phyloP scores from a whole-genome alignment of 306 rosid species.

The Pyrus pyrifolia region DNA sequence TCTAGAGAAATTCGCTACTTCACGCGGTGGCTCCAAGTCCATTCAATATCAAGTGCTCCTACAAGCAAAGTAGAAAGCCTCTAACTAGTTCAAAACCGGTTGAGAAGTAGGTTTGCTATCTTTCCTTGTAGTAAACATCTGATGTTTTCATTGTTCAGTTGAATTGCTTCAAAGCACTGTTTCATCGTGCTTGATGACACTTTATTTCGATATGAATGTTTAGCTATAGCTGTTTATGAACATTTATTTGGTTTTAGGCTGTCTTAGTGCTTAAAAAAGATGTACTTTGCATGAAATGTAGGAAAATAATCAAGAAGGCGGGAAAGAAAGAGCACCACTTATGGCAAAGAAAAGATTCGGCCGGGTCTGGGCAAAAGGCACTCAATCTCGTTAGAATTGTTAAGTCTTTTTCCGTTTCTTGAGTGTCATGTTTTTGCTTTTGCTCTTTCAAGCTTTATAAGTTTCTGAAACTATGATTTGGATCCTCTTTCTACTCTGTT shows the following conservation, averaged over 20 bases:
- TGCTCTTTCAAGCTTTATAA: constrained; percentile 7
- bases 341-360: constrained; percentile 73
- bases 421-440: background rate
- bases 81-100: constrained; percentile 20
- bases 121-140: background rate
- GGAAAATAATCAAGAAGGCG: constrained; percentile 40
- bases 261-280: background rate
- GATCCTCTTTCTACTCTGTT: background rate
- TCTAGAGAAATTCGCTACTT: constrained; percentile 8
- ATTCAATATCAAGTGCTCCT: constrained; percentile 20
- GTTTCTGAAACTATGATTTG: background rate
- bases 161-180: background rate
- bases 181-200: background rate
- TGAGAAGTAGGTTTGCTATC: constrained; percentile 41
- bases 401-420: constrained; percentile 16
- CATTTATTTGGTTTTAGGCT: background rate
- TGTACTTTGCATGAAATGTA: constrained; percentile 26
- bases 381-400: constrained; percentile 68
- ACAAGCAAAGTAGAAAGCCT: constrained; percentile 21
- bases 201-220: background rate
- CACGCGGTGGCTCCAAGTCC: background rate
- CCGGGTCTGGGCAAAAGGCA: constrained; percentile 86
- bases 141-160: background rate
- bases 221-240: background rate
- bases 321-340: constrained; percentile 63